A percentile compares a stretch with the other conserved stretches of the same genome.
These are phyloP conservation scores for Saksenaea oblongispora DNA, from an alignment of 371 early-diverging fungal genomes.

Conservation along the genomic window DNA sequence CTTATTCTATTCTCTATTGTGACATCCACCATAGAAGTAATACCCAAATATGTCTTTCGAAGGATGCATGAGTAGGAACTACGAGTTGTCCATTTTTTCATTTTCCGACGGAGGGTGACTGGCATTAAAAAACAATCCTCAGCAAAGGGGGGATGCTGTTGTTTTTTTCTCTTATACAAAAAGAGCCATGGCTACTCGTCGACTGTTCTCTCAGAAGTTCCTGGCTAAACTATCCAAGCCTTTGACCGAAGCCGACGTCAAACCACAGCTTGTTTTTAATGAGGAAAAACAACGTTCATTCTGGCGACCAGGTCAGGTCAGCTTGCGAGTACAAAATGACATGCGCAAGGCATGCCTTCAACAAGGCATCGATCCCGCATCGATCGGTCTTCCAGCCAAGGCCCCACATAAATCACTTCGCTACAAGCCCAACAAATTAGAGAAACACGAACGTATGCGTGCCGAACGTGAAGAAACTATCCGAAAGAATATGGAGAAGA, in stretches of 20 bases:
- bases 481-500: slow-evolving; percentile 46
- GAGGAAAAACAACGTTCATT: slow-evolving; percentile 44
- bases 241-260: slow-evolving; percentile 46
- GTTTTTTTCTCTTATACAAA: not conserved
- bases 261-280: slow-evolving; percentile 51
- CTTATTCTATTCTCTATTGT: no score
- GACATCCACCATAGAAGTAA: no score
- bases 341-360: slow-evolving; percentile 64
- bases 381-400: slow-evolving; percentile 51
- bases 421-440: slow-evolving; percentile 63
- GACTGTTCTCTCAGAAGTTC: slow-evolving; percentile 36
- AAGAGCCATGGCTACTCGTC: slow-evolving; percentile 34
- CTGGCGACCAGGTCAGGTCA: slow-evolving; percentile 61
- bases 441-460: slow-evolving; percentile 65
- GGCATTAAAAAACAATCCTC: not conserved
- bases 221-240: slow-evolving; percentile 30
- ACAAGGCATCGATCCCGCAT: slow-evolving; percentile 48
- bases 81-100: no score
- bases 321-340: slow-evolving; percentile 59
- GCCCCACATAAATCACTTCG: slow-evolving; percentile 38
- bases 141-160: not conserved
- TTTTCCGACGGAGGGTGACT: not conserved
- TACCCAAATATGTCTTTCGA: no score
- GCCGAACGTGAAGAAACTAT: slow-evolving; percentile 51
- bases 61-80: not conserved